Evolutionary conservation across 495 filamentous ascomycete genomes (phyloP).

Genomic region (Recurvomyces mirabilis): DNA sequence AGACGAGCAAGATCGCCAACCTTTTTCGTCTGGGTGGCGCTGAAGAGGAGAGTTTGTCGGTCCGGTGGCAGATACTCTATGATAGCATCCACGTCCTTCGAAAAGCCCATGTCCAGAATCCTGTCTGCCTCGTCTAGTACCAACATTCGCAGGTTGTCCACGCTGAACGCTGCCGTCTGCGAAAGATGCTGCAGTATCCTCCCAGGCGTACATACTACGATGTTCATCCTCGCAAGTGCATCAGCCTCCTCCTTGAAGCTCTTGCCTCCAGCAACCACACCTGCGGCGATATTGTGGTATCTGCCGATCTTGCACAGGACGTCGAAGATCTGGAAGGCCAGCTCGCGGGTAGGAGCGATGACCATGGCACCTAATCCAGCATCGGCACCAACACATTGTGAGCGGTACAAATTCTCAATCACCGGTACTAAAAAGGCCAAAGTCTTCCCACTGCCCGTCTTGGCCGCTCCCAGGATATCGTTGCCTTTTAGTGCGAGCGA

Average conservation of each 20-base stretch:
- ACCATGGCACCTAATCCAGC: constrained; percentile 79
- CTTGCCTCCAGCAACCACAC: constrained; percentile 91
- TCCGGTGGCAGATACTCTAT: constrained; percentile 78
- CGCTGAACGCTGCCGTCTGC: constrained; percentile 82
- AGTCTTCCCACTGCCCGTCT: constrained; percentile 95
- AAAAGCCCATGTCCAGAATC: constrained; percentile 97
- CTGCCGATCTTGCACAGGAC: constrained; percentile 83
- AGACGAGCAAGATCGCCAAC: constrained; percentile 84
- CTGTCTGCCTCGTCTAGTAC: constrained; percentile 94
- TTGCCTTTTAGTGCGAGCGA: constrained; percentile 72
- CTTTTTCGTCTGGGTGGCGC: constrained; percentile 89
- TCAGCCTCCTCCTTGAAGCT: constrained; percentile 79
- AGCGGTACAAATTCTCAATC: constrained; percentile 87
- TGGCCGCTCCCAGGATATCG: constrained; percentile 90
- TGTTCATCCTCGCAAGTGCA: constrained; percentile 86
- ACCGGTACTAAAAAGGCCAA: constrained; percentile 86
- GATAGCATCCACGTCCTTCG: constrained; percentile 82
- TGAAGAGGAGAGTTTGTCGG: constrained; percentile 89
- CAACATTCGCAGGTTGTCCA: constrained; percentile 81
- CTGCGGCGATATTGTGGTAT: constrained; percentile 83
- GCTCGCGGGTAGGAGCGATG: constrained; percentile 85
- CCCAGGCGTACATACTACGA: constrained; percentile 90
- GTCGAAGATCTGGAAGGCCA: constrained; percentile 96
- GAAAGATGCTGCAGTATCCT: constrained; percentile 93
- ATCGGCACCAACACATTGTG: constrained; percentile 80